Conservation (phyloP, 192 early-diverging fungal species). For the Obelidium mucronatum region DNA sequence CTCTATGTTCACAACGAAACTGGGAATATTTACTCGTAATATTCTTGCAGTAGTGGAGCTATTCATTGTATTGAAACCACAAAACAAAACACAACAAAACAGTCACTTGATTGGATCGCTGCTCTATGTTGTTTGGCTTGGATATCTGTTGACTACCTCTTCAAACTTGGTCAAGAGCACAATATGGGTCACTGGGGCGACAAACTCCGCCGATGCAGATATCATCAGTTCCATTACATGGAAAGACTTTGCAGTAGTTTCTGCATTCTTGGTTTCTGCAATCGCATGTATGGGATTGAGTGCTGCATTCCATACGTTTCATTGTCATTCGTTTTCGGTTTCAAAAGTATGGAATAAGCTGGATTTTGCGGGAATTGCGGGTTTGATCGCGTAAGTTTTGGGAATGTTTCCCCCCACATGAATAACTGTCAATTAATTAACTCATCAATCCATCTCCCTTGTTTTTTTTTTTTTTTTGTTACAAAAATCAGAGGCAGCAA, state of each 20-base stretch:
- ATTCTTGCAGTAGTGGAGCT: no score
- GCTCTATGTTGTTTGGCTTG: slow-evolving; percentile 54
- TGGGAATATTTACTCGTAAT: slow-evolving; percentile 82
- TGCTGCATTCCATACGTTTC: slow-evolving; percentile 65
- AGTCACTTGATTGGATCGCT: slow-evolving; percentile 74
- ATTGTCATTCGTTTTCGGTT: slow-evolving; percentile 84
- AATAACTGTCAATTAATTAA: slow-evolving; percentile 8
- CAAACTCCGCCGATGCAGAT: neutral
- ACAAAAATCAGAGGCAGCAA: slow-evolving; percentile 39
- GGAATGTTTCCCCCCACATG: slow-evolving; percentile 35
- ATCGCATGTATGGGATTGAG: slow-evolving; percentile 81
- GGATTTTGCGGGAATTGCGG: slow-evolving; percentile 91
- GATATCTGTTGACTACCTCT: slow-evolving; percentile 18
- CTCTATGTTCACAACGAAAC: slow-evolving; percentile 94
- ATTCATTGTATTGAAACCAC: no score
- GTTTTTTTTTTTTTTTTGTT: no score
- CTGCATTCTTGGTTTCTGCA: slow-evolving; percentile 77
- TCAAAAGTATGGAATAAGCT: slow-evolving; percentile 83
- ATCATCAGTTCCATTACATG: slow-evolving; percentile 35
- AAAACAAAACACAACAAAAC: no score
- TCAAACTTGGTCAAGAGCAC: neutral
- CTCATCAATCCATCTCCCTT: neutral
- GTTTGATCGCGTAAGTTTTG: slow-evolving; percentile 71
- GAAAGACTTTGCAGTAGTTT: slow-evolving; percentile 75
- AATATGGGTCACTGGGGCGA: neutral